These are phyloP conservation scores for Ormosia emarginata DNA, from an alignment of 306 rosid species.

Conservation along the genomic window DNA sequence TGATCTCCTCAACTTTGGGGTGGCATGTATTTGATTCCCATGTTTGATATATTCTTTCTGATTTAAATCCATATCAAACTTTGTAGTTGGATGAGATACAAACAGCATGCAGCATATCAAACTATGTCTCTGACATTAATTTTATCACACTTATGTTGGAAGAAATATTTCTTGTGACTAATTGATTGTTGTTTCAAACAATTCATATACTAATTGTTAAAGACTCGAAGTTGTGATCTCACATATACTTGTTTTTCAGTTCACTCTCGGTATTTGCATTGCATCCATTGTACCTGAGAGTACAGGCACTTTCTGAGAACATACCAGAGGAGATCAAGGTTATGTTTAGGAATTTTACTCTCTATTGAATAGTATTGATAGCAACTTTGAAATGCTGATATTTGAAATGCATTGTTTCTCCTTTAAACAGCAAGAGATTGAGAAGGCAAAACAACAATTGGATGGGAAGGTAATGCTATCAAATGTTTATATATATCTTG, in stretches of 20 bases:
- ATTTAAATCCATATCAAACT: slow-evolving; percentile 4
- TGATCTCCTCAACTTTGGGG: slow-evolving; percentile 11
- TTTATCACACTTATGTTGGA: not conserved
- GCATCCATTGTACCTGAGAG: slow-evolving; percentile 92
- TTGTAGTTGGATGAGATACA: slow-evolving; percentile 1
- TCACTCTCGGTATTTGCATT: slow-evolving; percentile 93
- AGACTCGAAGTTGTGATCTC: slow-evolving; percentile 7
- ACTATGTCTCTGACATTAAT: not conserved
- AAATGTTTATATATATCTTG: slow-evolving; percentile 16
- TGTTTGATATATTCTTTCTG: not conserved
- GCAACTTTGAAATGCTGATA: slow-evolving; percentile 18
- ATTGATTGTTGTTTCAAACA: not conserved
- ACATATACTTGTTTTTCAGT: slow-evolving; percentile 48
- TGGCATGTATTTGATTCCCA: slow-evolving; percentile 3
- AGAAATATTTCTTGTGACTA: not conserved
- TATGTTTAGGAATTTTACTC: not conserved
- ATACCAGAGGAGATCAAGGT: slow-evolving; percentile 82
- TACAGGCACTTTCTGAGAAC: slow-evolving; percentile 79
- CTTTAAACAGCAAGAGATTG: slow-evolving; percentile 68
- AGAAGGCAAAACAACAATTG: slow-evolving; percentile 64
- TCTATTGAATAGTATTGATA: not conserved
- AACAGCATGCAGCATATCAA: not conserved
- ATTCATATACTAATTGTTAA: not conserved
- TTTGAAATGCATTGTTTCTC: slow-evolving; percentile 10
- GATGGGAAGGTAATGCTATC: slow-evolving; percentile 70